phyloP scores from a whole-genome alignment of 352 stramenopile genomes.

The Globisporangium parvum region DNA sequence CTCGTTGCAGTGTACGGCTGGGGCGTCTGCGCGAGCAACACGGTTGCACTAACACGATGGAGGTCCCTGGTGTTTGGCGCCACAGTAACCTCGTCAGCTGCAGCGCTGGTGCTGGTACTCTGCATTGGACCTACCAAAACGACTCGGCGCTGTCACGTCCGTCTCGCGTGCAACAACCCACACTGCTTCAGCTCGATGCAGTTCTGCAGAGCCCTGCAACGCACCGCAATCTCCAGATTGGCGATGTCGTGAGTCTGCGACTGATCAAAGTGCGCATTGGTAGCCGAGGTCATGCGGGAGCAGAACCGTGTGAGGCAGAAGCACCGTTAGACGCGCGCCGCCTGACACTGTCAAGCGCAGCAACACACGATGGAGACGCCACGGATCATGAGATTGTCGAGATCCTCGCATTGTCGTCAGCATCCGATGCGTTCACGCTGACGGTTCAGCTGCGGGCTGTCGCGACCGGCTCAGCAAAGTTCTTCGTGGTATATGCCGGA shows the following conservation, averaged over 20 bases:
- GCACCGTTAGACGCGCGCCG: not conserved
- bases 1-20: slow-evolving; percentile 17
- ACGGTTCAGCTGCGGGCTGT: not conserved
- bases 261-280: not conserved
- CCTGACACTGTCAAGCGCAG: not conserved
- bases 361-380: not conserved
- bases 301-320: not conserved
- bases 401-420: not conserved
- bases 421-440: not conserved
- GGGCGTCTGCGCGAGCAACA: slow-evolving; percentile 15
- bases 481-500: slow-evolving; percentile 2
- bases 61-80: slow-evolving; percentile 1
- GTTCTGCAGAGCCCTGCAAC: not conserved
- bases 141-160: not conserved
- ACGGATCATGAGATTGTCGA: not conserved
- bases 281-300: not conserved
- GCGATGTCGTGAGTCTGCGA: not conserved
- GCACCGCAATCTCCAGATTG: not conserved
- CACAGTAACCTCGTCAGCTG: slow-evolving; percentile 3
- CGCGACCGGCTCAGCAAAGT: not conserved
- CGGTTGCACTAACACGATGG: slow-evolving; percentile 1
- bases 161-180: not conserved
- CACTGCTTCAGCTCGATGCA: not conserved
- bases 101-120: slow-evolving; percentile 1
- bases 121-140: slow-evolving; percentile 5